These are phyloP conservation scores for Phytophthora hibernalis DNA, from an alignment of 352 stramenopile species.

Conservation along the genomic window DNA sequence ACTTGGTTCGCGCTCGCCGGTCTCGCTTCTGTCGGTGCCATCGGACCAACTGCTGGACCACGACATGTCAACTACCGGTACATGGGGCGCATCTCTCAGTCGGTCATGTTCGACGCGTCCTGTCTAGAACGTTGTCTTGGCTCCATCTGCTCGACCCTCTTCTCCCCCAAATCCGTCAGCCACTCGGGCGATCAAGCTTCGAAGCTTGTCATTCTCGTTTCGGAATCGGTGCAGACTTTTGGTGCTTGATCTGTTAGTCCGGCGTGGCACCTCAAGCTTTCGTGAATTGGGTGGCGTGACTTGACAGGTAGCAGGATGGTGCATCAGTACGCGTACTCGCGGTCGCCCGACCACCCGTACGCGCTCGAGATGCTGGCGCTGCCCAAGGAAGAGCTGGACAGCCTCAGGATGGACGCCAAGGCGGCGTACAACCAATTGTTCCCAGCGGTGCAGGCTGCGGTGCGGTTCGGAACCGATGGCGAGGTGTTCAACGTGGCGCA, in stretches of 20 bases:
- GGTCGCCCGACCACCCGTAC: conserved; percentile 57
- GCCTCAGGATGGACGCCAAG: conserved; percentile 41
- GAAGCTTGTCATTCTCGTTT: conserved; percentile 28
- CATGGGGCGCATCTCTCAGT: conserved; percentile 30
- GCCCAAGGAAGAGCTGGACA: conserved; percentile 36
- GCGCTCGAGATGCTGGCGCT: conserved; percentile 55
- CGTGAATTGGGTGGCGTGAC: neutral
- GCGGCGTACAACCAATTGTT: conserved; percentile 49
- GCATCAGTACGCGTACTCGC: conserved; percentile 54
- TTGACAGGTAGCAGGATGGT: conserved; percentile 16
- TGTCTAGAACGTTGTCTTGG: conserved; percentile 16
- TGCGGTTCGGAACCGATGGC: conserved; percentile 45
- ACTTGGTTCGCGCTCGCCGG: conserved; percentile 18
- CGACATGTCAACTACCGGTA: conserved; percentile 26
- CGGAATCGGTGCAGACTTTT: conserved; percentile 12
- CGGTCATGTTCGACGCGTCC: conserved; percentile 7
- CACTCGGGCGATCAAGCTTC: conserved; percentile 10
- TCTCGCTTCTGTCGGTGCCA: conserved; percentile 32
- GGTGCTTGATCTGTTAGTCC: neutral
- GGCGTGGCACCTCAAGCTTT: conserved; percentile 9
- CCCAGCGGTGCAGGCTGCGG: conserved; percentile 39
- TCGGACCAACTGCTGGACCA: conserved; percentile 35
- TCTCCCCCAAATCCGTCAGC: conserved; percentile 26
- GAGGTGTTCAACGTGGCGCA: conserved; percentile 47
- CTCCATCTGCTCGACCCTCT: conserved; percentile 15